phyloP scores from a whole-genome alignment of 768 basidiomycete genomes.

The Mycena albidolilacea region DNA sequence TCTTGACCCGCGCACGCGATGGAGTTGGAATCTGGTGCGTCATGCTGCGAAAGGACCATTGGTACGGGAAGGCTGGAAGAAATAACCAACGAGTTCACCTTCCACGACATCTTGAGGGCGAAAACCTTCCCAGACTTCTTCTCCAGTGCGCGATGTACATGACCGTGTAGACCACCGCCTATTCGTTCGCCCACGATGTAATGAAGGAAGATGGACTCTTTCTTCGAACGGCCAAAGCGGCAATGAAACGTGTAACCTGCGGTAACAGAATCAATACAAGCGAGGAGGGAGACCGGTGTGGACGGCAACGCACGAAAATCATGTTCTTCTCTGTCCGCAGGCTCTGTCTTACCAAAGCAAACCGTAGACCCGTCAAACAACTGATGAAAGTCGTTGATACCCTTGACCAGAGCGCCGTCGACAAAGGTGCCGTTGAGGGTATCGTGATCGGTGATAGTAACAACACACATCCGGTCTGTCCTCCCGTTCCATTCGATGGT shows the following conservation, averaged over 20 bases:
- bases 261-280: not conserved
- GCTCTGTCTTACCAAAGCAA: slow-evolving; percentile 64
- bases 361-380: slow-evolving; percentile 74
- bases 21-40: not conserved
- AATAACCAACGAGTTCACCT: not conserved
- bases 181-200: slow-evolving; percentile 50
- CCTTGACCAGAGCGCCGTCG: slow-evolving; percentile 59
- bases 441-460: slow-evolving; percentile 52
- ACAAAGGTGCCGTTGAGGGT: slow-evolving; percentile 68
- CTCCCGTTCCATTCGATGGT: slow-evolving; percentile 44
- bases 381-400: slow-evolving; percentile 49
- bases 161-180: slow-evolving; percentile 78
- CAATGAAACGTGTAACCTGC: slow-evolving; percentile 37
- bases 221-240: slow-evolving; percentile 27
- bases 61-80: not conserved
- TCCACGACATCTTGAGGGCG: slow-evolving; percentile 75
- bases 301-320: slow-evolving; percentile 63
- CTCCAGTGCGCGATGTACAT: slow-evolving; percentile 73
- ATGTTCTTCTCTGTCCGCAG: slow-evolving; percentile 51
- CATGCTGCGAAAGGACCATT: not conserved
- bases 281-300: not conserved
- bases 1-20: slow-evolving; percentile 28
- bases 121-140: slow-evolving; percentile 67
- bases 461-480: slow-evolving; percentile 41
- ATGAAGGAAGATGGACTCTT: slow-evolving; percentile 63